A percentile compares a stretch with the other conserved stretches of the same genome.
Conservation (phyloP, 805 yeast genomes). For the Teunomyces barrocoloradensis region DNA sequence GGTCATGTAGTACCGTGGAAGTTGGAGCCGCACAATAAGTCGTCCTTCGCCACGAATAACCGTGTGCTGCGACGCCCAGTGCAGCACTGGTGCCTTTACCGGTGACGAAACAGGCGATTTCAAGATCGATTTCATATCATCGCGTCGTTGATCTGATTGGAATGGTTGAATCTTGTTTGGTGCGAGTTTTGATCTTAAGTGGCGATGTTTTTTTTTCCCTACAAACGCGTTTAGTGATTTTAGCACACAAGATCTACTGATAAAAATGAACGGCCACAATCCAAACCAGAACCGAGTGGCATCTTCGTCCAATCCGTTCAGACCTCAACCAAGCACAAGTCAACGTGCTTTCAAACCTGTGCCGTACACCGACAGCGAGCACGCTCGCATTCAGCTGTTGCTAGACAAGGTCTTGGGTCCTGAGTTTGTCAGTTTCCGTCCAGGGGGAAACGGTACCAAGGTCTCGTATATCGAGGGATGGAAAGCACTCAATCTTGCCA, state of each 20-base stretch:
- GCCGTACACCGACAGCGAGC: conserved; percentile 33
- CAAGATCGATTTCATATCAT: conserved; percentile 1
- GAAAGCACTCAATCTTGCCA: conserved; percentile 77
- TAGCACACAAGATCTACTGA: neutral
- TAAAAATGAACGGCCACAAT: neutral
- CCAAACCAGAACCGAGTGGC: conserved; percentile 1
- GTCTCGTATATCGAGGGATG: conserved; percentile 82
- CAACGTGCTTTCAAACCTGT: conserved; percentile 17
- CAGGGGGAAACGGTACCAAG: conserved; percentile 69
- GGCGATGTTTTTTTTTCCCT: neutral
- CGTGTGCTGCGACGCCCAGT: neutral
- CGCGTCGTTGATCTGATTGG: neutral
- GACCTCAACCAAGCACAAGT: conserved; percentile 7
- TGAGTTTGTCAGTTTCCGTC: conserved; percentile 70
- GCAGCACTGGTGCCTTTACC: neutral
- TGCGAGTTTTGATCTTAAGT: neutral
- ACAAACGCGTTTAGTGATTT: neutral
- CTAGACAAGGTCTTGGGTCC: conserved; percentile 58
- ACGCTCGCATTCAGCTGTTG: conserved; percentile 30
- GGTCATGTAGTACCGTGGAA: neutral
- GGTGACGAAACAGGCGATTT: conserved; percentile 4
- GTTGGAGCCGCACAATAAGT: conserved; percentile 2
- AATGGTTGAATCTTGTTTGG: neutral
- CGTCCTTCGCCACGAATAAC: neutral
- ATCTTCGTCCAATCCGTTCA: conserved; percentile 1